Evolutionary conservation across 768 basidiomycete genomes (phyloP).

Genomic region (Termitomyces sp.): DNA sequence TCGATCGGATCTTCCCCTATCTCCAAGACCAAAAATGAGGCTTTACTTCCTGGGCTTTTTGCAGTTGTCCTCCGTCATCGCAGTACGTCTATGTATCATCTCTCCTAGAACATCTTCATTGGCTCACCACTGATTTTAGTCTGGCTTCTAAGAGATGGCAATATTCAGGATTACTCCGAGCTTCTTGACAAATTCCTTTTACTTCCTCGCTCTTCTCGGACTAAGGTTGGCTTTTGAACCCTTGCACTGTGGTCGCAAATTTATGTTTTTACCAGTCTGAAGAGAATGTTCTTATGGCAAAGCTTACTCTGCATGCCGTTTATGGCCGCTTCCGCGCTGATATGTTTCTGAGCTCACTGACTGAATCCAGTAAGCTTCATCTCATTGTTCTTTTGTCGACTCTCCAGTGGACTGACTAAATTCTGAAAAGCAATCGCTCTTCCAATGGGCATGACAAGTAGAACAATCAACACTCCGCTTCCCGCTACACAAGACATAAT

Average conservation of each 20-base stretch:
- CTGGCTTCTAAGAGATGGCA: conserved; percentile 61
- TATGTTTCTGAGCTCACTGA: conserved; percentile 85
- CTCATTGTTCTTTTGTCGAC: background rate
- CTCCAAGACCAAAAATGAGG: conserved; percentile 31
- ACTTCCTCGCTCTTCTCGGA: conserved; percentile 52
- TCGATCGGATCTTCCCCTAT: conserved; percentile 36
- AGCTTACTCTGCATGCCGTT: conserved; percentile 73
- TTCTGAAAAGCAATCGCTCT: conserved; percentile 66
- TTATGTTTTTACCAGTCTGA: conserved; percentile 49
- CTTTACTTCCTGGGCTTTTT: conserved; percentile 56
- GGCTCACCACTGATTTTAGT: conserved; percentile 35
- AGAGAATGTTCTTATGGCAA: conserved; percentile 70
- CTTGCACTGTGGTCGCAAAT: background rate
- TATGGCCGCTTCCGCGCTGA: conserved; percentile 79
- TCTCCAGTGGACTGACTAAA: background rate
- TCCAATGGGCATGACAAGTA: conserved; percentile 70
- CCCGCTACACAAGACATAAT: conserved; percentile 56
- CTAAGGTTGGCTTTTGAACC: conserved; percentile 41
- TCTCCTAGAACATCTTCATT: background rate
- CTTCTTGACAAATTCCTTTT: conserved; percentile 57
- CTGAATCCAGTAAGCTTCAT: conserved; percentile 76
- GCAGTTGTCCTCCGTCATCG: conserved; percentile 63
- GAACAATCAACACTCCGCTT: conserved; percentile 31
- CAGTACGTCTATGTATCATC: conserved; percentile 41
- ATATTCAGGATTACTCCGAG: conserved; percentile 44